Evolutionary conservation across 148 eudicot genomes (phyloP), one percentile per base, ranked within the genome.

Genomic region (Spergularia bocconei): DNA sequence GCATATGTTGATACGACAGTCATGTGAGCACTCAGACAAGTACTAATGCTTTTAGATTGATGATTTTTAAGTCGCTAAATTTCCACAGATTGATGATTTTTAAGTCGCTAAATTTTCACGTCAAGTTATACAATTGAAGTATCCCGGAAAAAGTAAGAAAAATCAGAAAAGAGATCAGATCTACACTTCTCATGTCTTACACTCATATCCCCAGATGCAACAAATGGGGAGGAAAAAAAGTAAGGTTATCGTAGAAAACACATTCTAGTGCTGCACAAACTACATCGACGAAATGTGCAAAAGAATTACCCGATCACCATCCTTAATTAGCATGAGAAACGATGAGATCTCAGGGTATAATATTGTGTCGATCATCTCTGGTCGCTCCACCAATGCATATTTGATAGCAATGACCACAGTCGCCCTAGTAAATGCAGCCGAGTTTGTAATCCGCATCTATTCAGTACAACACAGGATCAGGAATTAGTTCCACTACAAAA

Each of bases 381-480:
- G 97, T 69, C 99, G 84, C 78, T 96, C 99, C 84, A 96, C 99
- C 58, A 96, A 77, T 59, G 99, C 85, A 85, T 92, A 96, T 70
- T 96, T 96, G 19, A 96, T 83, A 67, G 98, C 99, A 80, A 88
- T 91, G 72, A 89, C 92, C 62, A 86, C 97, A 21, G 98, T 95
- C 70, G 96, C 98, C 87, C 96, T 86, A 63, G 93, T 95, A 80
- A 96, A 92, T 66, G 98, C 97, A 81, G 98, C 91, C 41, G 85
- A 88, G 78, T 79, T 89, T 17, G 88, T 85, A 69, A 88, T 87
- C 63, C 97, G 87, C 73, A 81, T 86, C 99, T 96, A 80, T 77
- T 20, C 41, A 72, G 52, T 52, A 17, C 77, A 71, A 25, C 63
- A 65, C 33, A 60, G 51, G 47, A 71, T 60, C 58, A 59, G 44